Evolutionary conservation across 257 asterid genomes (phyloP).

Genomic region (Plantago elongata): DNA sequence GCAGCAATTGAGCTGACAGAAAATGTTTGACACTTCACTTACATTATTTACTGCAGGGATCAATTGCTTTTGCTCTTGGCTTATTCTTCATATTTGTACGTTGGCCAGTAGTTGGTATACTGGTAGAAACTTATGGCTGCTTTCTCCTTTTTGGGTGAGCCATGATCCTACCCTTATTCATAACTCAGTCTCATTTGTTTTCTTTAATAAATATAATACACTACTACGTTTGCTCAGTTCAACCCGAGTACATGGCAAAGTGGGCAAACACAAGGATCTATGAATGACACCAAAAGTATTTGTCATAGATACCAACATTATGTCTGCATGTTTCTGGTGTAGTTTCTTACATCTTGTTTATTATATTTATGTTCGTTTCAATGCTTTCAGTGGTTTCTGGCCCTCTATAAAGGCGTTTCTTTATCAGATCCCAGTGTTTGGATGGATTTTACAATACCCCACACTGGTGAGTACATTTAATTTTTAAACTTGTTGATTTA

Average conservation of each 20-base stretch:
- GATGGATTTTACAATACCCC: slow-evolving; percentile 73
- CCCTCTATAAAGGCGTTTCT: slow-evolving; percentile 75
- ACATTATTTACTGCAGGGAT: slow-evolving; percentile 43
- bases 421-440: slow-evolving; percentile 72
- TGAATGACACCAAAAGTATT: not conserved
- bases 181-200: not conserved
- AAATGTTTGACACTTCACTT: slow-evolving; percentile 3
- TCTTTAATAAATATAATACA: not conserved
- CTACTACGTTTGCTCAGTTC: too few relatives aligned
- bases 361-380: slow-evolving; percentile 17
- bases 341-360: slow-evolving; percentile 8
- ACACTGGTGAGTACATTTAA: slow-evolving; percentile 39
- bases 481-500: too few relatives aligned
- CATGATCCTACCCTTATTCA: slow-evolving; percentile 9
- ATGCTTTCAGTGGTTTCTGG: slow-evolving; percentile 67
- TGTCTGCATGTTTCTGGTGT: not conserved
- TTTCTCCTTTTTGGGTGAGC: slow-evolving; percentile 62
- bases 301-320: not conserved
- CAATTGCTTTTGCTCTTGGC: slow-evolving; percentile 65
- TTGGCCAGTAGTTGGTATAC: slow-evolving; percentile 77
- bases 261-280: too few relatives aligned
- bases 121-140: slow-evolving; percentile 65
- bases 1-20: too few relatives aligned
- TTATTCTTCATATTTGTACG: slow-evolving; percentile 71
- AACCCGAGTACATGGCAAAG: too few relatives aligned